Percentiles rank a stretch among this genome's conserved stretches.
phyloP scores from a whole-genome alignment of 1,139 yeast genomes.

The Zygoascus sp. region DNA sequence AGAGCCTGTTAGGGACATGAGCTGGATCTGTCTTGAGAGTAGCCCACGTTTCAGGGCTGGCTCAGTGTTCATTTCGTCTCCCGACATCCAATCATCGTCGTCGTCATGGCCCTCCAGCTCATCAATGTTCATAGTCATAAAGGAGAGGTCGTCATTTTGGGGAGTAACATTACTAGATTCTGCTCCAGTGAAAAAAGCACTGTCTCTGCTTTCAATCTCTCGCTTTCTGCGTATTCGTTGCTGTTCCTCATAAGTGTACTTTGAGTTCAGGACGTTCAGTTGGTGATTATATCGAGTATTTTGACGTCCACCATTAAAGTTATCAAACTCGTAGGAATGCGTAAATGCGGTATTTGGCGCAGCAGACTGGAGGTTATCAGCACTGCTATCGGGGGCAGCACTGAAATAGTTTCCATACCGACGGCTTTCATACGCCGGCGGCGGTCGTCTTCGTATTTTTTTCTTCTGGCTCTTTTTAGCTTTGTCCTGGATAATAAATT shows the following conservation, averaged over 20 bases:
- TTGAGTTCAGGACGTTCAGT: constrained; percentile 25
- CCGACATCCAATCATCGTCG: constrained; percentile 19
- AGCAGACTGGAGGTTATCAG: neutral
- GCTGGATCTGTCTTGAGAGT: constrained; percentile 66
- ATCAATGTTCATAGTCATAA: constrained; percentile 26
- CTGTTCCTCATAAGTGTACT: constrained; percentile 24
- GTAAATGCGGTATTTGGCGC: constrained; percentile 14
- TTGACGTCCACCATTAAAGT: constrained; percentile 30
- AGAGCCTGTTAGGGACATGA: constrained; percentile 80
- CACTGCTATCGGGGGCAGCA: neutral
- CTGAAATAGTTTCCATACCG: constrained; percentile 29
- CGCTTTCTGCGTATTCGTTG: constrained; percentile 13
- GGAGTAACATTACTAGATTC: constrained; percentile 12
- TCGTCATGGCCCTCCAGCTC: constrained; percentile 21
- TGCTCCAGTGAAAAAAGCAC: neutral
- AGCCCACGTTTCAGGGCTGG: constrained; percentile 46
- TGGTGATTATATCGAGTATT: constrained; percentile 28
- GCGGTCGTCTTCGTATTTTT: constrained; percentile 18
- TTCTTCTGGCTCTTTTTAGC: constrained; percentile 25
- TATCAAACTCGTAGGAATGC: constrained; percentile 28
- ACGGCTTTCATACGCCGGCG: constrained; percentile 18
- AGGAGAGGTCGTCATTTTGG: constrained; percentile 19
- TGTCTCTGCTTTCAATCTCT: neutral
- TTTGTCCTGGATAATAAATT: constrained; percentile 33
- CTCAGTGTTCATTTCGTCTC: constrained; percentile 10